Evolutionary conservation across 2,329 filamentous ascomycete genomes (phyloP).

Genomic region (Diaporthe caulivora): DNA sequence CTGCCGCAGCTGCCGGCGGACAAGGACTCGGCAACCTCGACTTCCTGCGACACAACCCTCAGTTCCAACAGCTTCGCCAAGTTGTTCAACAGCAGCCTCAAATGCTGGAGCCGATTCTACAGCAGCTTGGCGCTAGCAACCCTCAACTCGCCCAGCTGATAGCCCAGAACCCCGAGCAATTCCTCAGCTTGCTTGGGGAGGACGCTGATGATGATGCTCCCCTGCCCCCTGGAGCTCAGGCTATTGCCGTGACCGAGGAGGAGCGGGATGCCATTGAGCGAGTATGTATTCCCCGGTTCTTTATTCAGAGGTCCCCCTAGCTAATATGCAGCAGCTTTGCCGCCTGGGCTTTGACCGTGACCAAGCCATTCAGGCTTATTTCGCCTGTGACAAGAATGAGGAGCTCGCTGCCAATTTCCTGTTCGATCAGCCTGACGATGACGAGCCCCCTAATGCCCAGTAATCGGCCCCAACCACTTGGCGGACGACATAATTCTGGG

Average conservation of each 20-base stretch:
- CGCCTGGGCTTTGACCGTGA: slow-evolving; percentile 93
- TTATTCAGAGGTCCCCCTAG: slow-evolving; percentile 30
- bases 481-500: background rate
- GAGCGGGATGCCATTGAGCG: slow-evolving; percentile 97
- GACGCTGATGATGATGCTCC: slow-evolving; percentile 86
- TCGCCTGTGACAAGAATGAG: slow-evolving; percentile 99
- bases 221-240: slow-evolving; percentile 87
- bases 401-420: slow-evolving; percentile 98
- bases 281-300: slow-evolving; percentile 64
- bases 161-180: slow-evolving; percentile 91
- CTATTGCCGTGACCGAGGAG: slow-evolving; percentile 93
- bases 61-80: slow-evolving; percentile 97
- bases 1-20: slow-evolving; percentile 56
- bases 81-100: slow-evolving; percentile 97
- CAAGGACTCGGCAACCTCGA: slow-evolving; percentile 83
- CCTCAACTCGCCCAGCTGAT: slow-evolving; percentile 95
- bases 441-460: slow-evolving; percentile 64
- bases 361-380: slow-evolving; percentile 96
- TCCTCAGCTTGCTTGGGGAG: slow-evolving; percentile 90
- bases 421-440: slow-evolving; percentile 95
- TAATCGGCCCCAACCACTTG: slow-evolving; percentile 45
- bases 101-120: slow-evolving; percentile 98
- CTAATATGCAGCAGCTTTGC: slow-evolving; percentile 74
- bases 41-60: slow-evolving; percentile 93
- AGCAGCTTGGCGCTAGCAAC: slow-evolving; percentile 95